phyloP scores from a whole-genome alignment of 108 stramenopile genomes.

The Schizochytrium sp. region DNA sequence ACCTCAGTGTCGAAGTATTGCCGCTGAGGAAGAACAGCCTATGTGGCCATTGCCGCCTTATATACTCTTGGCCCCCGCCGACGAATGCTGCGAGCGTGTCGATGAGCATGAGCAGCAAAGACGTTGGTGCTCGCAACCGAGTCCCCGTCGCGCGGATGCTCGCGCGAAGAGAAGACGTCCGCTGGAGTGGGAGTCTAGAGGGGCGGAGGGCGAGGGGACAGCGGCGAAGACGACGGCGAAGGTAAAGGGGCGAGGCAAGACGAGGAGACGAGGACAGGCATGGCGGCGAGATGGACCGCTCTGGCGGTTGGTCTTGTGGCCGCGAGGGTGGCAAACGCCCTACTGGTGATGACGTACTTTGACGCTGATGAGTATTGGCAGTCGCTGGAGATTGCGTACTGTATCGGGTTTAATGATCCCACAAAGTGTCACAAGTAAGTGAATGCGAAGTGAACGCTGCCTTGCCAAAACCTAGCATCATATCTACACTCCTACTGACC shows the following conservation, averaged over 20 bases:
- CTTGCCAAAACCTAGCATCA: neutral
- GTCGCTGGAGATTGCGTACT: neutral
- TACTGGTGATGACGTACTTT: neutral
- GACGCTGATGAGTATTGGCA: conserved; percentile 11
- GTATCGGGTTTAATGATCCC: neutral
- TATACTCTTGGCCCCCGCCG: neutral
- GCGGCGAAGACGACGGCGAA: too few relatives aligned
- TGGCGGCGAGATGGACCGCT: too few relatives aligned
- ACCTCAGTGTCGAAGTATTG: conserved; percentile 9
- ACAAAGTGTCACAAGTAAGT: neutral
- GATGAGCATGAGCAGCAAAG: too few relatives aligned
- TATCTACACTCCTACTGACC: neutral
- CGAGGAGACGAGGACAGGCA: too few relatives aligned
- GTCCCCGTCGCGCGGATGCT: too few relatives aligned
- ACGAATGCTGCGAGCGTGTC: too few relatives aligned
- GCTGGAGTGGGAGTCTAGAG: too few relatives aligned
- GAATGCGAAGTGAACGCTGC: neutral
- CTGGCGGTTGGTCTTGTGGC: too few relatives aligned
- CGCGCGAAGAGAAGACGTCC: too few relatives aligned
- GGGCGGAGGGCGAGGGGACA: too few relatives aligned
- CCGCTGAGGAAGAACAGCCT: neutral
- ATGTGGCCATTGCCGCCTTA: neutral
- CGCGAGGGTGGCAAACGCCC: neutral
- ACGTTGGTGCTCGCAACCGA: too few relatives aligned
- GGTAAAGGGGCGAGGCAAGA: too few relatives aligned